These are phyloP conservation scores for Taiwanofungus camphoratus DNA, from an alignment of 1,284 basidiomycete genomes.

Conservation along the genomic window DNA sequence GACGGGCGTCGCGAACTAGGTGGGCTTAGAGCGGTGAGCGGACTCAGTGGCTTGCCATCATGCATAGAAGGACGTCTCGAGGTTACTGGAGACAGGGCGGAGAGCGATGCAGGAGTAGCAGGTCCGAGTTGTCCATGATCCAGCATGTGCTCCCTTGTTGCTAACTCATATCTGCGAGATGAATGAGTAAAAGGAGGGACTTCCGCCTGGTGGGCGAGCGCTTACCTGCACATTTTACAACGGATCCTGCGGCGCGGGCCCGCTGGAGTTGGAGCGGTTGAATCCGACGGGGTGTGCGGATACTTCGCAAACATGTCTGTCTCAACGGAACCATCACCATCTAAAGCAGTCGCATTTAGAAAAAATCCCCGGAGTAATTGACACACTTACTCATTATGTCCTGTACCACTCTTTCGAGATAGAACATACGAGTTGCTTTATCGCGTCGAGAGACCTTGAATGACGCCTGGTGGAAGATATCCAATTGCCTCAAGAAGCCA, in stretches of 20 bases:
- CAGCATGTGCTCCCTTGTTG: constrained; percentile 86
- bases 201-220: background rate
- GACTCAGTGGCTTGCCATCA: constrained; percentile 17
- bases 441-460: constrained; percentile 66
- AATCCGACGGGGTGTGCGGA: constrained; percentile 62
- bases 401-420: constrained; percentile 67
- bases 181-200: background rate
- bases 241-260: constrained; percentile 62
- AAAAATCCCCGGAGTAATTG: constrained; percentile 1
- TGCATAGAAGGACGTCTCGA: constrained; percentile 43
- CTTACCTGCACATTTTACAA: constrained; percentile 87
- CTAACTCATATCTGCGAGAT: constrained; percentile 66
- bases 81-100: constrained; percentile 38
- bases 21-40: constrained; percentile 2
- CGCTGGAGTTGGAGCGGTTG: constrained; percentile 53
- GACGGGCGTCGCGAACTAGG: constrained; percentile 13
- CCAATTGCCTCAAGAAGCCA: constrained; percentile 73
- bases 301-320: constrained; percentile 73
- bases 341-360: constrained; percentile 32
- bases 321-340: constrained; percentile 64
- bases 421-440: constrained; percentile 73
- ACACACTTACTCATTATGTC: constrained; percentile 70
- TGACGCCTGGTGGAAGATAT: constrained; percentile 68
- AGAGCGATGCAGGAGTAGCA: constrained; percentile 43
- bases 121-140: constrained; percentile 79